Evolutionary conservation across 2,329 filamentous ascomycete species (phyloP).

Genomic region (Colletotrichum australisinense): DNA sequence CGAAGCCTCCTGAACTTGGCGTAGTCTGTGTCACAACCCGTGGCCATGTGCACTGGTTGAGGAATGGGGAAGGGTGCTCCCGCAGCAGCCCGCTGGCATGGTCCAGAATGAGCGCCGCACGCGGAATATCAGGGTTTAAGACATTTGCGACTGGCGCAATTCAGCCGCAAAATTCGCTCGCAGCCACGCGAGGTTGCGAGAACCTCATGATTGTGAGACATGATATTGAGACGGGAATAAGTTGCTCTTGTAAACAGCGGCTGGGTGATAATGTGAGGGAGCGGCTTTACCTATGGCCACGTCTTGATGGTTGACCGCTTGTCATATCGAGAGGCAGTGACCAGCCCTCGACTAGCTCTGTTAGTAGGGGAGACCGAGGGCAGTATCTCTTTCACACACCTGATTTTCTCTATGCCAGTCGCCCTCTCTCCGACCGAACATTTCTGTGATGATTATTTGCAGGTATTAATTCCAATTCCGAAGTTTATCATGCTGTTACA

Average conservation of each 20-base stretch:
- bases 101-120: neutral
- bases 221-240: neutral
- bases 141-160: neutral
- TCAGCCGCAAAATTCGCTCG: neutral
- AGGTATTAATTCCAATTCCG: no score
- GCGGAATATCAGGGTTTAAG: neutral
- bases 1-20: neutral
- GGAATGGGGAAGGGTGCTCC: neutral
- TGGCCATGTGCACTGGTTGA: neutral
- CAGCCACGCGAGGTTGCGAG: neutral
- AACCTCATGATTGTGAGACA: neutral
- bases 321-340: accelerated
- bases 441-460: no score
- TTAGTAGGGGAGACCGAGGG: neutral
- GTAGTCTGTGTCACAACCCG: neutral
- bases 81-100: neutral
- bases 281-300: neutral
- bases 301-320: neutral
- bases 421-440: no score
- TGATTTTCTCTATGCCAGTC: no score
- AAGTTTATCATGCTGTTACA: no score
- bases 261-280: neutral
- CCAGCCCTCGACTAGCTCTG: neutral
- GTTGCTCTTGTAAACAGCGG: neutral
- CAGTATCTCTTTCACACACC: no score